phyloP scores from a whole-genome alignment of 257 asterid genomes.

The Cordia subcordata region DNA sequence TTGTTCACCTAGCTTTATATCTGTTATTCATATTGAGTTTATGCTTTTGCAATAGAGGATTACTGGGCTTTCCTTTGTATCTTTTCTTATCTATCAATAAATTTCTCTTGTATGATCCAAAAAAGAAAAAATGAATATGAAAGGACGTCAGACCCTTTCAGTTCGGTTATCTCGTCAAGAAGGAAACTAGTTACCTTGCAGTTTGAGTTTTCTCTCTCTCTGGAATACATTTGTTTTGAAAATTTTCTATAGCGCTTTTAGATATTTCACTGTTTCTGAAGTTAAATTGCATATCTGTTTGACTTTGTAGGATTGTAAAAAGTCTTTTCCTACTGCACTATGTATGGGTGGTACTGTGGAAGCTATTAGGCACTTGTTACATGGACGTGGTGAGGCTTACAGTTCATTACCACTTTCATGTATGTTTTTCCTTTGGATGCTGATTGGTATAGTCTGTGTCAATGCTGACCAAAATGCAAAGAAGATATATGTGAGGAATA shows the following conservation, averaged over 20 bases:
- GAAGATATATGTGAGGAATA: too few species aligned
- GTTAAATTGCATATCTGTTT: constrained; percentile 6
- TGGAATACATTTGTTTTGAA: not conserved
- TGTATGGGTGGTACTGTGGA: constrained; percentile 89
- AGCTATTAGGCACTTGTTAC: constrained; percentile 72
- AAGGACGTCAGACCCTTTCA: not conserved
- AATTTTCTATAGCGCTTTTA: not conserved
- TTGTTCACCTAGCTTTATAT: too few species aligned
- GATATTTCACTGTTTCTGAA: not conserved
- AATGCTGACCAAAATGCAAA: not conserved
- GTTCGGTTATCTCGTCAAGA: not conserved
- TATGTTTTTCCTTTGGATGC: not conserved
- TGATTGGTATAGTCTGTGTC: not conserved
- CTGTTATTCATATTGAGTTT: too few species aligned
- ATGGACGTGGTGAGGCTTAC: constrained; percentile 76
- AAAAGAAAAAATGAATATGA: too few species aligned
- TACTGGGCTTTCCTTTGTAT: too few species aligned
- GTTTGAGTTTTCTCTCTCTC: too few species aligned
- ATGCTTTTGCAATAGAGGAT: too few species aligned
- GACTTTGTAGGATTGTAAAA: constrained; percentile 76
- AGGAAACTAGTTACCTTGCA: too few species aligned
- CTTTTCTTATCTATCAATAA: too few species aligned
- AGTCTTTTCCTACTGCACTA: constrained; percentile 68
- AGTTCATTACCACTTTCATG: constrained; percentile 1
- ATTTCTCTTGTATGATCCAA: too few species aligned